Percentiles rank a stretch among this genome's conserved stretches.
Evolutionary conservation across 352 stramenopile genomes (phyloP).

Genomic region (Globisporangium nodosum): DNA sequence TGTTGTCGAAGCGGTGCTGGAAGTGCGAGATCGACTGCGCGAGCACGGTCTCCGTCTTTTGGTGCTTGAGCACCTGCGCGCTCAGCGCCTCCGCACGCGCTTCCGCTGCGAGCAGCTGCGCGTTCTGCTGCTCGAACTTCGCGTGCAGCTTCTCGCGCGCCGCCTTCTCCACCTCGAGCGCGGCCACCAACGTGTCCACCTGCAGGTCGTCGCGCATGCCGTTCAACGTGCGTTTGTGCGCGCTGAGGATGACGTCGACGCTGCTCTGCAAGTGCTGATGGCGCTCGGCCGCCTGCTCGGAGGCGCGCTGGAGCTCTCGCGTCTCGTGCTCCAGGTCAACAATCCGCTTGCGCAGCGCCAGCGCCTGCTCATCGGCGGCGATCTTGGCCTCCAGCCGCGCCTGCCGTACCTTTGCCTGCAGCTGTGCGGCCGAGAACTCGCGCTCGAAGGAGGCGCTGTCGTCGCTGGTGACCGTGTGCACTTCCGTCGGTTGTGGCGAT

Average conservation of each 20-base stretch:
- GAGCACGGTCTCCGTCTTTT: constrained; percentile 74
- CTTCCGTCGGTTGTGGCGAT: neutral
- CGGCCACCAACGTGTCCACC: constrained; percentile 40
- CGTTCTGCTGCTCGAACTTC: constrained; percentile 38
- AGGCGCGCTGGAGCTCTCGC: constrained; percentile 13
- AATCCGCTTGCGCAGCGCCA: constrained; percentile 37
- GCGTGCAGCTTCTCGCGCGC: constrained; percentile 29
- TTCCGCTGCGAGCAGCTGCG: constrained; percentile 29
- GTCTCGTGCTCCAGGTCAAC: constrained; percentile 26
- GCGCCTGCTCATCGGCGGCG: constrained; percentile 37
- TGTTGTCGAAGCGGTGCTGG: constrained; percentile 51
- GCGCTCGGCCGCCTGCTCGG: constrained; percentile 18
- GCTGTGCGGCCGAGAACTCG: constrained; percentile 39
- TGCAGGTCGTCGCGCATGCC: constrained; percentile 44
- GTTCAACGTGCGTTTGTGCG: constrained; percentile 43
- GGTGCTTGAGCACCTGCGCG: constrained; percentile 49
- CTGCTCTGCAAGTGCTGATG: constrained; percentile 27
- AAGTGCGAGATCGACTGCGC: constrained; percentile 64
- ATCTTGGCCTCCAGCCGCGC: constrained; percentile 51
- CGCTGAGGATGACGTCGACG: constrained; percentile 36
- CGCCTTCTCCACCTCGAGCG: constrained; percentile 52
- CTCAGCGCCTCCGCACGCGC: constrained; percentile 38
- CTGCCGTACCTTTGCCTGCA: constrained; percentile 47
- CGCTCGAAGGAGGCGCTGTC: constrained; percentile 13
- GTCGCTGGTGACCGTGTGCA: neutral